Evolutionary conservation across 1,284 basidiomycete species (phyloP).

Genomic region (Schizophyllum commune): DNA sequence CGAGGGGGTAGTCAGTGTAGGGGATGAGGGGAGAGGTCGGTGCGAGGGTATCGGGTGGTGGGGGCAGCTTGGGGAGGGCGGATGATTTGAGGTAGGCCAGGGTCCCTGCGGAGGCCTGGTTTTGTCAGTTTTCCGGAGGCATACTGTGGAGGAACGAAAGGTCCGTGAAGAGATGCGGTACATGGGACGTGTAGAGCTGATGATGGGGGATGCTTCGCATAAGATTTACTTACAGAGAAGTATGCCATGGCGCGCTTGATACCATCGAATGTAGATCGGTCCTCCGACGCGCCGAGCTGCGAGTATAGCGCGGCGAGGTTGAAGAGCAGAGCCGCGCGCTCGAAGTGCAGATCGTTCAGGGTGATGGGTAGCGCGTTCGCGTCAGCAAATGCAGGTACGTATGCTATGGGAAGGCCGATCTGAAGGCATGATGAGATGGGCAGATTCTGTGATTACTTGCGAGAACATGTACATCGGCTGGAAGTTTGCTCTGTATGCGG

Average conservation of each 20-base stretch:
- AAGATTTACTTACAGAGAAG: no score
- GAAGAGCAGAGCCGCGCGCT: constrained; percentile 71
- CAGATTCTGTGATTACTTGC: constrained; percentile 2
- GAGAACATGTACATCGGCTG: constrained; percentile 29
- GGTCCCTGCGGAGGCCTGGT: constrained; percentile 71
- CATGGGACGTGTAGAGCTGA: no score
- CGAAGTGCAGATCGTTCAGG: constrained; percentile 70
- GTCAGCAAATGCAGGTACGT: constrained; percentile 58
- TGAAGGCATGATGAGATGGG: constrained; percentile 22
- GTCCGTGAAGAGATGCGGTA: no score
- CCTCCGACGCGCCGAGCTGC: constrained; percentile 57
- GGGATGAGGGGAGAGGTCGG: constrained; percentile 5
- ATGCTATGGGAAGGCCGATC: constrained; percentile 76
- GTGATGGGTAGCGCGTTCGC: constrained; percentile 51
- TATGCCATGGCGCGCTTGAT: constrained; percentile 67
- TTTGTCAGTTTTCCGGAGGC: constrained; percentile 10
- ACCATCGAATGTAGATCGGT: constrained; percentile 68
- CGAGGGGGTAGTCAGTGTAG: constrained; percentile 29
- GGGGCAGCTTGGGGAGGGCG: constrained; percentile 48
- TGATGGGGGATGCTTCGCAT: no score
- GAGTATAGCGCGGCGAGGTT: constrained; percentile 82
- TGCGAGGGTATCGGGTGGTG: constrained; percentile 46
- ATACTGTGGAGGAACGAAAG: background rate
- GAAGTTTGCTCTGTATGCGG: constrained; percentile 55
- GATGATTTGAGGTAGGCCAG: constrained; percentile 57